These are phyloP conservation scores for Phytomonas serpens DNA, from an alignment of 208 protist genomes.

Conservation along the genomic window DNA sequence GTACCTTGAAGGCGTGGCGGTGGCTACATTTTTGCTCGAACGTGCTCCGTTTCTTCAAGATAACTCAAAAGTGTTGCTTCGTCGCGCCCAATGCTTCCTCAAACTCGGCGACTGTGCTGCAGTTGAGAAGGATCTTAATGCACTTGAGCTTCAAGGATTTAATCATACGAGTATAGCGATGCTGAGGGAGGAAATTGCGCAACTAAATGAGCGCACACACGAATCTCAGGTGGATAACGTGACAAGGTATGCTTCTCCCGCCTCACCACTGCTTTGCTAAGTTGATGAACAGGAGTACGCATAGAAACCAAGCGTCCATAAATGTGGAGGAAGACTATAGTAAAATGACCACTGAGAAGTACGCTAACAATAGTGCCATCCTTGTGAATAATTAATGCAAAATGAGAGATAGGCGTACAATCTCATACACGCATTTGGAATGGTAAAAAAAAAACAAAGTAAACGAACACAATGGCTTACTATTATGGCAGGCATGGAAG, in stretches of 20 bases:
- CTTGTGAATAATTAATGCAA: background rate
- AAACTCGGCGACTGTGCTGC: slow-evolving; percentile 18
- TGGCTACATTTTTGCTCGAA: slow-evolving; percentile 34
- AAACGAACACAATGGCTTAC: background rate
- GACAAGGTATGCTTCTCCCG: background rate
- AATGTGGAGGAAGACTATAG: background rate
- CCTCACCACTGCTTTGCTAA: background rate
- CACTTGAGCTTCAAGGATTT: slow-evolving; percentile 6
- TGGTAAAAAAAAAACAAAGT: background rate
- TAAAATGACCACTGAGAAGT: background rate
- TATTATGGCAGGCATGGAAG: background rate
- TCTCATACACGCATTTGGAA: background rate
- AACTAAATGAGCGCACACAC: background rate
- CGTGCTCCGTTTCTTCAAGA: slow-evolving; percentile 9
- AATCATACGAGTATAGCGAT: background rate
- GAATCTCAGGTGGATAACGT: background rate
- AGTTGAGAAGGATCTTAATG: slow-evolving; percentile 36
- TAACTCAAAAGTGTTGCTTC: slow-evolving; percentile 46
- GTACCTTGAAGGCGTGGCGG: slow-evolving; percentile 30
- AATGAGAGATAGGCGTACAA: background rate
- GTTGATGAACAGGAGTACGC: background rate
- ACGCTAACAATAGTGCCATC: background rate
- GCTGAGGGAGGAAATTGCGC: background rate
- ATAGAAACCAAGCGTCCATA: background rate
- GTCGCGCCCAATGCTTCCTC: slow-evolving; percentile 37